Evolutionary conservation across 495 filamentous ascomycete genomes (phyloP), one percentile per base, ranked within the genome.

Genomic region (Halenospora varia): DNA sequence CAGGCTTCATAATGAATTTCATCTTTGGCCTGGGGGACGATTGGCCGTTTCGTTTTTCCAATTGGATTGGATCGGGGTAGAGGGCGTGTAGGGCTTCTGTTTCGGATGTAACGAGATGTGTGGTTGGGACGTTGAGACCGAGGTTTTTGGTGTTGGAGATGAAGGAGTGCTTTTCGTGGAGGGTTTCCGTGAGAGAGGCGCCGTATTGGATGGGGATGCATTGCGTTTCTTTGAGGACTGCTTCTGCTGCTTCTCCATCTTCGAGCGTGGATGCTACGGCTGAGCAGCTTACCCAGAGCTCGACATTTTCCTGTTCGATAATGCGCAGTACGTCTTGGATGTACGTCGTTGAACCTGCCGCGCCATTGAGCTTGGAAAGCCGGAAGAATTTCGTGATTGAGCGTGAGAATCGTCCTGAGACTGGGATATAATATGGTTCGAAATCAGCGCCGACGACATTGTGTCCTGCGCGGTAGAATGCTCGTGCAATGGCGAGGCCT

Each of bases 241-340:
- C 70, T 48, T 85, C 77, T 60, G 84, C 85, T 2, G 85, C 86
- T 19, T 77, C 64, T 0, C 79, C 87, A 67, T 91, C 87, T 62
- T 87, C 81, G 8, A 84, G 60, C 3, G 80, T 79, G 1, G 74
- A 77, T 15, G 77, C 74, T 8, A 82, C 80, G 9, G 79, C 80
- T 0, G 86, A 88, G 61, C 86, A 89, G 42, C 79, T 82, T 13
- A 92, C 79, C 88, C 88, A 93, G 0, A 92, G 61, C 53, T 90
- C 82, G 17, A 88, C 77, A 0, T 77, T 76, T 53, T 92, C 85
- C 8, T 73, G 67, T 24, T 77, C 67, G 26, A 91, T 72, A 15
- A 89, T 76, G 15, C 80, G 62, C 6, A 86, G 60, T 8, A 92
- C 66, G 48, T 54, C 63, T 26, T 48, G 15, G 3, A 57, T 50